Base-by-base conservation (phyloP, 2,329 filamentous ascomycete genomes). In the Ustulina deusta region DNA sequence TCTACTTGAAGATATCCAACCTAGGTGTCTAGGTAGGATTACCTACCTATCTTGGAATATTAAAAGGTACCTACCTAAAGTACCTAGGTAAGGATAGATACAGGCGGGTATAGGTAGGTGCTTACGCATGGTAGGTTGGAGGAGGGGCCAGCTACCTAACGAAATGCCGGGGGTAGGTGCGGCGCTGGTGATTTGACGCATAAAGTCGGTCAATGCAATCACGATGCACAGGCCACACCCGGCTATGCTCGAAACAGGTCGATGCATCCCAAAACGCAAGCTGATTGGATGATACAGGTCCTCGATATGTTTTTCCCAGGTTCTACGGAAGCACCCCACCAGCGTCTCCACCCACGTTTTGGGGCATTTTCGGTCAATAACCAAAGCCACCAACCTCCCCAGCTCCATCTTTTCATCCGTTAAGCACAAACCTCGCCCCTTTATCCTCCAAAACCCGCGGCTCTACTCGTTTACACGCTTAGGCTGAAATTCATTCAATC, bases 381-480 rank as follows among this genome's bases (percentile, higher is more conserved):
- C 42, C 49, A 55, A 22, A 65, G 55, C 61, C 61, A 52, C 69
- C 68, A 74, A 66, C 68, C 55, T 69, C 65, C 63, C 61, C 62
- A 57, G 63, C 69, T 69, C 73, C 69, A 74, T 73, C 73, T 73
- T 72, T 73, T 72, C 71, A 72, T 74, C 72, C 66, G 71, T 74
- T 75, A 75, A 75, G 72, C 74, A 74, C 71, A 75, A 74, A 65
- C 65, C 71, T 71, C 71, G 71, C 75, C 75, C 75, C 74, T 75
- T 76, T 77, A 76, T 71, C 65, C 65, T 70, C 71, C 72, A 74
- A 76, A 76, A 73, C 71, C 75, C 74, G 72, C 72, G 60, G 66
- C 69, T 66, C 67, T 69, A 66, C 70, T 75, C 75, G 75, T 77
- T 76, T 76, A 77, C 74, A 72, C 68, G 74, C 73, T 75, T 77